A percentile compares a stretch with the other conserved stretches of the same genome.
phyloP scores from a whole-genome alignment of 768 basidiomycete genomes.

The Pisolithus tinctorius region DNA sequence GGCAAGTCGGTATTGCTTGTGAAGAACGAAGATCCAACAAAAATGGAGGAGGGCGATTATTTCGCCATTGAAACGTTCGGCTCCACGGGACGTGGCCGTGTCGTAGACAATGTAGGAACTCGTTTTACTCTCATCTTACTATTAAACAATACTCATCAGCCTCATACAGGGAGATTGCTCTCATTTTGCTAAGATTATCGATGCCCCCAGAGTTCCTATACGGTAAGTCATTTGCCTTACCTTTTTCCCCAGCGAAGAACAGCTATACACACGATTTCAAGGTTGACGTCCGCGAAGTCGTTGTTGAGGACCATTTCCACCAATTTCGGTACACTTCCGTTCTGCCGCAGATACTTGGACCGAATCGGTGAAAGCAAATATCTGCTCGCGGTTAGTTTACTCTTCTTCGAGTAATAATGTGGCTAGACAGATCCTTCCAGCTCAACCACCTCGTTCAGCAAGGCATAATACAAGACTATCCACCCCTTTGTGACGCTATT shows the following conservation, averaged over 20 bases:
- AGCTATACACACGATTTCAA: constrained; percentile 23
- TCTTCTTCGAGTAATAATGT: not conserved
- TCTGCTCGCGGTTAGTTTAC: constrained; percentile 65
- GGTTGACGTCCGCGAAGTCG: constrained; percentile 78
- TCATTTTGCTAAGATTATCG: constrained; percentile 75
- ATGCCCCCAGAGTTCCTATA: constrained; percentile 68
- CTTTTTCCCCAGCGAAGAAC: not conserved
- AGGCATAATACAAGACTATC: constrained; percentile 88
- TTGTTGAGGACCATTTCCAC: constrained; percentile 83
- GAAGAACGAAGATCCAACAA: constrained; percentile 82
- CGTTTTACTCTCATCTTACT: not conserved
- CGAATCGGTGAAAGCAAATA: constrained; percentile 90
- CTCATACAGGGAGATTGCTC: constrained; percentile 76
- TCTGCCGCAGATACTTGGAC: constrained; percentile 93
- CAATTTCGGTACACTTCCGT: constrained; percentile 93
- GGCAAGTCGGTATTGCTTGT: constrained; percentile 90
- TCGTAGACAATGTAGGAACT: constrained; percentile 65
- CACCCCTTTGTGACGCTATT: constrained; percentile 78
- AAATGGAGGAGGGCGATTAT: constrained; percentile 99
- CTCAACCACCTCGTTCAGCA: constrained; percentile 85
- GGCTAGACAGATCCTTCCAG: constrained; percentile 31
- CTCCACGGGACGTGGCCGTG: constrained; percentile 86
- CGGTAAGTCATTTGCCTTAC: constrained; percentile 43
- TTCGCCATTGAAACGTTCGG: constrained; percentile 99
- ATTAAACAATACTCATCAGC: not conserved